Evolutionary conservation across 768 basidiomycete genomes (phyloP).

Genomic region (Panellus pusillus): DNA sequence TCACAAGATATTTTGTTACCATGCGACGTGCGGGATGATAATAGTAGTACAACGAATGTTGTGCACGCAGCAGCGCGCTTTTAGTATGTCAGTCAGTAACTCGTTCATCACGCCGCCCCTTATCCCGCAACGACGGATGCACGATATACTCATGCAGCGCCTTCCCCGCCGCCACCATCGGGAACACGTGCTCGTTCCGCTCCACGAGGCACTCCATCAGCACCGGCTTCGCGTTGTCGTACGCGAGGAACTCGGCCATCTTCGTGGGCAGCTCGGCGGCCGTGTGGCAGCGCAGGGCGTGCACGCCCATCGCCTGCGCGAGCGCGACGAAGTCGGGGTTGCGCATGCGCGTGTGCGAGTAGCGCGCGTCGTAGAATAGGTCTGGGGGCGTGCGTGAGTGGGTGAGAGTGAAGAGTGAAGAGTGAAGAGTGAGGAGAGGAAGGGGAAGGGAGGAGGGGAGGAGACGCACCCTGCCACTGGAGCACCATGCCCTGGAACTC

Average conservation of each 20-base stretch:
- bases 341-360: conserved; percentile 93
- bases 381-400: conserved; percentile 40
- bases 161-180: conserved; percentile 93
- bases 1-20: no score
- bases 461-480: conserved; percentile 89
- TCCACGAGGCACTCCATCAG: conserved; percentile 90
- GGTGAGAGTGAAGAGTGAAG: no score
- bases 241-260: conserved; percentile 99
- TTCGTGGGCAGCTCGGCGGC: conserved; percentile 81
- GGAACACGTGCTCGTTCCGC: conserved; percentile 85
- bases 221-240: conserved; percentile 82
- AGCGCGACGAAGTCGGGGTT: conserved; percentile 95
- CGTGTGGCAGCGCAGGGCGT: conserved; percentile 76
- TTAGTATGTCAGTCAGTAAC: no score
- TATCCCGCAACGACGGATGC: conserved; percentile 54
- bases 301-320: conserved; percentile 88
- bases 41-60: no score
- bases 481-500: conserved; percentile 99
- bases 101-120: not conserved
- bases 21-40: no score
- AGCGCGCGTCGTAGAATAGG: conserved; percentile 95
- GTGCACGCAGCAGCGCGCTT: no score
- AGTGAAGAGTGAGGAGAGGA: not conserved
- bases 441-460: not conserved
- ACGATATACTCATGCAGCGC: conserved; percentile 91